These are phyloP conservation scores for Tilletiaria anomala DNA, from an alignment of 1,284 basidiomycete species.

Conservation along the genomic window DNA sequence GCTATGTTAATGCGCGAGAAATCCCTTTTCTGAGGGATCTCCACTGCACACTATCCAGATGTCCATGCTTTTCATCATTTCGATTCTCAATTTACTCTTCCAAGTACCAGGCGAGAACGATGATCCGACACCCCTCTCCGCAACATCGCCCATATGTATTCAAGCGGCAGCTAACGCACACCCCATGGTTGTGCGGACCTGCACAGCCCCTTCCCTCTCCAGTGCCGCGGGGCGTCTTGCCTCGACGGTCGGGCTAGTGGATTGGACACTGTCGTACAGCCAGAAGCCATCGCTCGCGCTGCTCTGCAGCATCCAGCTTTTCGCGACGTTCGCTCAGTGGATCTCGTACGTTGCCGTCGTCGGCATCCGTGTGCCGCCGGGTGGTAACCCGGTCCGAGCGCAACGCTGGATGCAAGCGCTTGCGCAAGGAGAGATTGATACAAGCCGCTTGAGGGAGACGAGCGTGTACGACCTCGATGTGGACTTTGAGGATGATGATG, in stretches of 20 bases:
- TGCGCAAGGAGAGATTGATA: too few relatives aligned
- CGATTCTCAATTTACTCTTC: slow-evolving; percentile 17
- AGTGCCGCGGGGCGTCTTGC: background rate
- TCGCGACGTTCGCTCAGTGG: slow-evolving; percentile 16
- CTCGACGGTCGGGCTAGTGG: background rate
- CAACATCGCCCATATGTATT: too few relatives aligned
- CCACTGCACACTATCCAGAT: background rate
- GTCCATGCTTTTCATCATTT: slow-evolving; percentile 16
- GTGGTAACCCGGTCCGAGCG: slow-evolving; percentile 11
- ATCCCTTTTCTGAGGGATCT: background rate
- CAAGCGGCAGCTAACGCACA: too few relatives aligned
- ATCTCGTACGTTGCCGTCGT: slow-evolving; percentile 16
- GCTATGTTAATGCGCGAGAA: background rate
- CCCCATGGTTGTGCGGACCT: too few relatives aligned
- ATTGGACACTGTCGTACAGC: slow-evolving; percentile 4
- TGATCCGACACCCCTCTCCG: too few relatives aligned
- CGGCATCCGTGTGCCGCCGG: slow-evolving; percentile 16
- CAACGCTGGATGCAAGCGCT: slow-evolving; percentile 12
- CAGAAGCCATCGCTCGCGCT: slow-evolving; percentile 12
- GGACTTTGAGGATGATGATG: slow-evolving; percentile 11
- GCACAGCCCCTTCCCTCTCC: too few relatives aligned
- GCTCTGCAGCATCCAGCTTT: slow-evolving; percentile 9
- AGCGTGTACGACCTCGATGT: too few relatives aligned
- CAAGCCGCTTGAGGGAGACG: too few relatives aligned
- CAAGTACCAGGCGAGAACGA: slow-evolving; percentile 7